phyloP scores from a whole-genome alignment of 2,329 filamentous ascomycete genomes.

The Neofusicoccum kwambonambiense region DNA sequence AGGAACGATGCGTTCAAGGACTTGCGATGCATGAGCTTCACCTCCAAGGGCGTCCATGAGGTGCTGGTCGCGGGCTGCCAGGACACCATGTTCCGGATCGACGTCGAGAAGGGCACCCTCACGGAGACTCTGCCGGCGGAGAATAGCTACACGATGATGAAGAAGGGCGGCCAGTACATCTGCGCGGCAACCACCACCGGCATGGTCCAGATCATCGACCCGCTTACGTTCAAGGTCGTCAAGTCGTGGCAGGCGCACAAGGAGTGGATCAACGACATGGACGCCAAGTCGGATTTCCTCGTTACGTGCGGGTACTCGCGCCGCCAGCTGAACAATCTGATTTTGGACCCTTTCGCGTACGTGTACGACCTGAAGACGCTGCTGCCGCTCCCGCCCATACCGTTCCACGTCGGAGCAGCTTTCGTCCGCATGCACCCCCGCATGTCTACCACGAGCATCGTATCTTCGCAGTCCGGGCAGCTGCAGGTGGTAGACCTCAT shows the following conservation, averaged over 20 bases:
- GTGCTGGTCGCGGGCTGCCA: slow-evolving; percentile 87
- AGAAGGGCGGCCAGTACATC: slow-evolving; percentile 77
- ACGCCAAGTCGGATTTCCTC: slow-evolving; percentile 90
- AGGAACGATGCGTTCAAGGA: slow-evolving; percentile 78
- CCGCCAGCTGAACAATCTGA: slow-evolving; percentile 73
- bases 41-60: slow-evolving; percentile 77
- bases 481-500: slow-evolving; percentile 95
- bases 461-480: slow-evolving; percentile 87
- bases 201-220: slow-evolving; percentile 81
- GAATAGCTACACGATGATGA: slow-evolving; percentile 87
- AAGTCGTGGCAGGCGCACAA: slow-evolving; percentile 91
- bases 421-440: slow-evolving; percentile 96
- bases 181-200: slow-evolving; percentile 86
- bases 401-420: slow-evolving; percentile 86
- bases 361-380: slow-evolving; percentile 94
- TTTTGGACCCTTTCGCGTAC: slow-evolving; percentile 89
- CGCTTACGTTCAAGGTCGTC: slow-evolving; percentile 71
- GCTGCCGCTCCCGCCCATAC: slow-evolving; percentile 82
- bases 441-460: slow-evolving; percentile 91
- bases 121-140: slow-evolving; percentile 61
- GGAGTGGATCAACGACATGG: slow-evolving; percentile 91
- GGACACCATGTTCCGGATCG: slow-evolving; percentile 75
- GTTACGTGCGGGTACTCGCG: slow-evolving; percentile 93
- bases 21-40: slow-evolving; percentile 92
- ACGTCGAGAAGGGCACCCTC: slow-evolving; percentile 56